Evolutionary conservation across 345 rosid genomes (phyloP).

Genomic region (Gossypium bickii): DNA sequence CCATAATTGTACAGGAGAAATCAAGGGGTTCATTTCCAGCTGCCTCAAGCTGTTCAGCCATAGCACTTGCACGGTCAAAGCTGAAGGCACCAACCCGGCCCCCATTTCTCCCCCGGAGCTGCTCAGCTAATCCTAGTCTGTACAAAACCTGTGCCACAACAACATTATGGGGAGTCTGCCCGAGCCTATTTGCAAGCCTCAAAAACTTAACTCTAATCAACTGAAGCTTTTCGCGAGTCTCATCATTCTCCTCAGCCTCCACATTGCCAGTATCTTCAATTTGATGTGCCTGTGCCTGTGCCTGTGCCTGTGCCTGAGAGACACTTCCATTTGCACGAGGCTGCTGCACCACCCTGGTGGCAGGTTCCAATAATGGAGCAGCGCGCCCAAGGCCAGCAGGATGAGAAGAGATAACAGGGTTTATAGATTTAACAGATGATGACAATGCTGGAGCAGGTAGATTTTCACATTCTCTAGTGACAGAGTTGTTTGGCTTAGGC

Average conservation of each 20-base stretch:
- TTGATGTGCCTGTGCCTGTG: slow-evolving; percentile 59
- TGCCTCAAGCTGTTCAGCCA: slow-evolving; percentile 98
- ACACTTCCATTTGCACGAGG: slow-evolving; percentile 69
- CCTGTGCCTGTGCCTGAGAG: slow-evolving; percentile 42
- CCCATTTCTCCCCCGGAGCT: slow-evolving; percentile 92
- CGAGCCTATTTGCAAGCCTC: slow-evolving; percentile 94
- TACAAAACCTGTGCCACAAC: slow-evolving; percentile 99
- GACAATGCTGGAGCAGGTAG: slow-evolving; percentile 23
- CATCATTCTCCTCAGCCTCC: slow-evolving; percentile 80
- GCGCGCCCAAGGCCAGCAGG: slow-evolving; percentile 96
- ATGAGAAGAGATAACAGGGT: slow-evolving; percentile 38
- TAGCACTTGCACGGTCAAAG: slow-evolving; percentile 98
- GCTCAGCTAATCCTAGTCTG: slow-evolving; percentile 96
- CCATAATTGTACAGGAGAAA: slow-evolving; percentile 98
- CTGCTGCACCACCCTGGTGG: slow-evolving; percentile 65
- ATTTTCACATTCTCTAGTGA: slow-evolving; percentile 29
- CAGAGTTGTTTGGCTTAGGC: slow-evolving; percentile 23
- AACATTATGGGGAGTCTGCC: slow-evolving; percentile 99
- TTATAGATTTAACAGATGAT: slow-evolving; percentile 33
- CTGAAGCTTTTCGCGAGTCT: slow-evolving; percentile 96
- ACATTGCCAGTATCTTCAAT: slow-evolving; percentile 63
- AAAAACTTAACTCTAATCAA: slow-evolving; percentile 97
- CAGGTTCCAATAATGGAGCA: slow-evolving; percentile 76
- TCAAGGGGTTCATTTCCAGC: slow-evolving; percentile 96
- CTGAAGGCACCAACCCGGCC: slow-evolving; percentile 99